Percentiles rank a stretch among this genome's conserved stretches.
Evolutionary conservation across 1,284 basidiomycete species (phyloP).

Genomic region (Ceratobasidium sp.): DNA sequence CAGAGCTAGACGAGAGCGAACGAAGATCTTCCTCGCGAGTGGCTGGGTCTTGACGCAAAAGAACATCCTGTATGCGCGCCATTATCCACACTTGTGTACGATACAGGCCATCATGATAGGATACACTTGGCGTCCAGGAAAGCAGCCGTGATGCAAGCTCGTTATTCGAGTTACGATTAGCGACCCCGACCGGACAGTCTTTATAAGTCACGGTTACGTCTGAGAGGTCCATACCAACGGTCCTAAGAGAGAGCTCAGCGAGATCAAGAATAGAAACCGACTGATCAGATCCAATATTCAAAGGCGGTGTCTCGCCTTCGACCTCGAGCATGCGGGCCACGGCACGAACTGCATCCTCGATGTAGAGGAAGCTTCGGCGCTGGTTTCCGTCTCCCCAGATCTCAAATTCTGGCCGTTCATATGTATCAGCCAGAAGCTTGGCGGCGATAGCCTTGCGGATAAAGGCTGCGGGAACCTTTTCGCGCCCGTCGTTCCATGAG

Average conservation of each 20-base stretch:
- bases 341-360: conserved; percentile 68
- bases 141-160: conserved; percentile 57
- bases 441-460: conserved; percentile 67
- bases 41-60: background rate
- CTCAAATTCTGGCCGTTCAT: conserved; percentile 59
- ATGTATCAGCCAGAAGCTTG: conserved; percentile 48
- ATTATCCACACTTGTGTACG: conserved; percentile 66
- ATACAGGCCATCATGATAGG: conserved; percentile 65
- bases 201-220: conserved; percentile 56
- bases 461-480: conserved; percentile 72
- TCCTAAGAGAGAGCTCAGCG: conserved; percentile 61
- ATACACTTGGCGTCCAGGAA: conserved; percentile 62
- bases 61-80: conserved; percentile 56
- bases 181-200: conserved; percentile 64
- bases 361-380: conserved; percentile 69
- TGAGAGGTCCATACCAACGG: conserved; percentile 56
- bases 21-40: conserved; percentile 23
- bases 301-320: conserved; percentile 57
- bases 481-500: conserved; percentile 67
- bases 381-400: conserved; percentile 72
- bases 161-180: conserved; percentile 69
- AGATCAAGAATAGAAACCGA: conserved; percentile 64
- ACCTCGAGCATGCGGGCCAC: conserved; percentile 62
- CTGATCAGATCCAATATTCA: conserved; percentile 70
- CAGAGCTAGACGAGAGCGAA: conserved; percentile 58